Evolutionary conservation across 352 stramenopile genomes (phyloP), one percentile per base, ranked within the genome.

Genomic region (Phytophthora vignae): DNA sequence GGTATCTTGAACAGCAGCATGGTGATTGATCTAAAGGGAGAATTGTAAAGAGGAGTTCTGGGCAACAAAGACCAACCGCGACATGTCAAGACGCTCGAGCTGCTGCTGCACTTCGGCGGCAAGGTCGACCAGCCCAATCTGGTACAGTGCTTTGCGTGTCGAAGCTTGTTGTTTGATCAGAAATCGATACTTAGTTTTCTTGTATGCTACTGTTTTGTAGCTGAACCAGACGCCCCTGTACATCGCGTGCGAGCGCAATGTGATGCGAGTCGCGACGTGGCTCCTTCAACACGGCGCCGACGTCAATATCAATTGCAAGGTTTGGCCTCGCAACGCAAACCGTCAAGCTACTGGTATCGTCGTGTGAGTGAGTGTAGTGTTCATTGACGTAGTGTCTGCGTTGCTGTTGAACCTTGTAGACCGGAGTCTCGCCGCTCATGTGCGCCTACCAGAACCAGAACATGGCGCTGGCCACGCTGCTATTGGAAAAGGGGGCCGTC

Each of bases 381-480:
- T 40, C 33, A 14, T 40, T 40, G 9, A 40, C 33, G 33, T 38
- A 11, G 31, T 5, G 8, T 8, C 1, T 38, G 31, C 11, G 46
- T 11, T 64, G 12, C 9, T 55, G 14, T 50, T 5, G 11, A n/a
- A 11, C 2, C 22, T 25, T 25, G 22, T 17, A 67, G 64, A 73
- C 61, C 0, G 83, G 84, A 55, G 61, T 84, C 12, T 81, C 81
- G 10, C 81, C 84, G 17, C 63, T 92, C 49, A 70, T 92, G 55
- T 88, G 81, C 40, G 83, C 81, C 17, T 90, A 88, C 55, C 71
- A 77, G 21, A 88, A 89, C 64, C 73, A 79, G 42, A 90, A 92
- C 40, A 22, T 53, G 9, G 64, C 64, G 25, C 64, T 91, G 3
- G 79, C 79, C 22, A 76, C 61, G 21, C 36, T 90, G 49, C 64